Evolutionary conservation across 208 protist species (phyloP).

Genomic region (Trypanosoma platydactyli): DNA sequence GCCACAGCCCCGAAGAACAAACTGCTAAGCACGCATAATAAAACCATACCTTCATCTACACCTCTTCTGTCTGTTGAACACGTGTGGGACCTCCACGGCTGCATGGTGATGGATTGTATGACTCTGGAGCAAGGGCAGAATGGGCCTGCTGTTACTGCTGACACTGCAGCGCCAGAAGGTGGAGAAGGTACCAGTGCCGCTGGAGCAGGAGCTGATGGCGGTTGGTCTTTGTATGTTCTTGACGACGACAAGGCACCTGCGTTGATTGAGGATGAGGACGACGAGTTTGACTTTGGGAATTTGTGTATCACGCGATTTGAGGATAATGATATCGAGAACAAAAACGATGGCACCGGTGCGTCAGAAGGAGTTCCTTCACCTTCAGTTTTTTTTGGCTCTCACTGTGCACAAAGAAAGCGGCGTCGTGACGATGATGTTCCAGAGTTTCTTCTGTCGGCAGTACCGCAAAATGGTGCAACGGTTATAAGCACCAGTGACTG

Average conservation of each 20-base stretch:
- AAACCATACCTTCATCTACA: not conserved
- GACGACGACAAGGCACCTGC: conserved; percentile 1
- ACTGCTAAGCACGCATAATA: not conserved
- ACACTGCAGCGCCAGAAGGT: not conserved
- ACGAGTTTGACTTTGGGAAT: conserved; percentile 48
- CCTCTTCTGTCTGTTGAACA: conserved; percentile 18
- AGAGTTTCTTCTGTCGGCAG: conserved; percentile 21
- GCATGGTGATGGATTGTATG: conserved; percentile 29
- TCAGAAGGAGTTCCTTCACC: not conserved
- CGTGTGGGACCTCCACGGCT: conserved; percentile 23
- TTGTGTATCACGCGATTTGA: conserved; percentile 26
- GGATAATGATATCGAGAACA: not conserved
- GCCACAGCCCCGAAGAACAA: not conserved
- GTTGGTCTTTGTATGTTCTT: conserved; percentile 27
- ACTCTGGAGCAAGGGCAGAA: too few species aligned
- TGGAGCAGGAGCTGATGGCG: not conserved
- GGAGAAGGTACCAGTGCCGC: not conserved
- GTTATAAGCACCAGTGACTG: not conserved
- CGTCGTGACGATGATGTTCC: conserved; percentile 7
- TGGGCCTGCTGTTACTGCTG: not conserved
- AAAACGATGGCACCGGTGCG: not conserved
- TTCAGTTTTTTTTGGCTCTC: not conserved
- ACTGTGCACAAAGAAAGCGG: conserved; percentile 18
- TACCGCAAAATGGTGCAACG: not conserved
- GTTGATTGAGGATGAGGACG: conserved; percentile 5